These are phyloP conservation scores for Botrytis hyacinthi DNA, from an alignment of 2,329 filamentous ascomycete species.

Conservation along the genomic window DNA sequence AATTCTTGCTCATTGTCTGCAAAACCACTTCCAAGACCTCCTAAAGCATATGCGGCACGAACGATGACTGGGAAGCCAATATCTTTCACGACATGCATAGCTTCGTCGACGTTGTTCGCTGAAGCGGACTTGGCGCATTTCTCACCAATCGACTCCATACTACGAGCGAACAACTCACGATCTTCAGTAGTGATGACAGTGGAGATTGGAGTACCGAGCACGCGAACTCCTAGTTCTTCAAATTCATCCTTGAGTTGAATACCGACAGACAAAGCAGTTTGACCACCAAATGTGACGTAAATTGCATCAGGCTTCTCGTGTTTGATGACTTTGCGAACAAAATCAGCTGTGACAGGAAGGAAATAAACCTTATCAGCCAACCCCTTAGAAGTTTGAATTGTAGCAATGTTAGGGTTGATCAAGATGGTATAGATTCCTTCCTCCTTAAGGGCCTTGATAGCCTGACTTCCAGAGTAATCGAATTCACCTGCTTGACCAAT, in stretches of 20 bases:
- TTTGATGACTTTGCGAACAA: constrained; percentile 96
- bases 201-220: constrained; percentile 74
- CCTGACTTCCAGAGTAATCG: constrained; percentile 94
- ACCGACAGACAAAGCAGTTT: constrained; percentile 94
- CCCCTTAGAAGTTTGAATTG: constrained; percentile 94
- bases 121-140: constrained; percentile 96
- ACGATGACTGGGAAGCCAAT: constrained; percentile 98
- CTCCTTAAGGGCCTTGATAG: constrained; percentile 94
- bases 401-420: constrained; percentile 97
- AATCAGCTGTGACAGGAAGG: constrained; percentile 94
- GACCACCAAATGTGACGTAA: constrained; percentile 94
- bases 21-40: constrained; percentile 94
- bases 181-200: constrained; percentile 95
- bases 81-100: constrained; percentile 77
- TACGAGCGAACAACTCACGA: constrained; percentile 91
- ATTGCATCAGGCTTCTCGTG: constrained; percentile 94
- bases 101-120: constrained; percentile 87
- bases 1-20: constrained; percentile 92
- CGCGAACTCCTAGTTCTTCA: constrained; percentile 39
- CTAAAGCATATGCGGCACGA: constrained; percentile 92
- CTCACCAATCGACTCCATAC: constrained; percentile 94
- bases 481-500: constrained; percentile 99
- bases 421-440: constrained; percentile 87
- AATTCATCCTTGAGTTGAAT: constrained; percentile 87
- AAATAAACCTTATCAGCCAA: constrained; percentile 98